A percentile compares a stretch with the other conserved stretches of the same genome.
These are phyloP conservation scores for Brassica incana DNA, from an alignment of 345 rosid genomes.

Conservation along the genomic window DNA sequence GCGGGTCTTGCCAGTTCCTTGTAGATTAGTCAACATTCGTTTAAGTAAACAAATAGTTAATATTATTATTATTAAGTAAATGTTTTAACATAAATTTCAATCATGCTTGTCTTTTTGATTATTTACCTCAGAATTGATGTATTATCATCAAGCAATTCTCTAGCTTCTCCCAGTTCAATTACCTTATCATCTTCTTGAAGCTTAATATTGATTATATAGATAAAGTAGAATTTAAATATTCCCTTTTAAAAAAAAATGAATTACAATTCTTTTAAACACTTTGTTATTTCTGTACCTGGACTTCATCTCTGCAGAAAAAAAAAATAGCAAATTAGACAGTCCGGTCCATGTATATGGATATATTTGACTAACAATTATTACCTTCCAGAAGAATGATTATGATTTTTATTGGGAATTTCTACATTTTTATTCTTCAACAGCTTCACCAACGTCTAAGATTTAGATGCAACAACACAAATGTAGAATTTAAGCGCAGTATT, in stretches of 20 bases:
- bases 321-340: not conserved
- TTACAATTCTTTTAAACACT: not conserved
- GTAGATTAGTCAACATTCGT: not conserved
- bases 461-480: not conserved
- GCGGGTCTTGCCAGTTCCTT: not conserved
- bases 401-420: not conserved
- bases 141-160: not conserved
- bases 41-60: not conserved
- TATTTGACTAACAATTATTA: not conserved
- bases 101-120: not conserved
- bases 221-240: not conserved
- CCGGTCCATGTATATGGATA: not conserved
- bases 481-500: not conserved
- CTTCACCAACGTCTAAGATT: conserved; percentile 17
- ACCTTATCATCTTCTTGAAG: not conserved
- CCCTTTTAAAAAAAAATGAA: not conserved
- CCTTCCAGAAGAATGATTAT: not conserved
- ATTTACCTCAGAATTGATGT: conserved; percentile 9
- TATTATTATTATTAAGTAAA: not conserved
- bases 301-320: conserved; percentile 10
- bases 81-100: not conserved
- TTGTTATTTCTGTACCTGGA: not conserved
- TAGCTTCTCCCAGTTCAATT: not conserved
- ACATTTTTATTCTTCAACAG: not conserved
- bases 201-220: not conserved